Percentiles rank a stretch among this genome's conserved stretches.
Evolutionary conservation across 1,284 basidiomycete genomes (phyloP).

Genomic region (Heterobasidion annosum): DNA sequence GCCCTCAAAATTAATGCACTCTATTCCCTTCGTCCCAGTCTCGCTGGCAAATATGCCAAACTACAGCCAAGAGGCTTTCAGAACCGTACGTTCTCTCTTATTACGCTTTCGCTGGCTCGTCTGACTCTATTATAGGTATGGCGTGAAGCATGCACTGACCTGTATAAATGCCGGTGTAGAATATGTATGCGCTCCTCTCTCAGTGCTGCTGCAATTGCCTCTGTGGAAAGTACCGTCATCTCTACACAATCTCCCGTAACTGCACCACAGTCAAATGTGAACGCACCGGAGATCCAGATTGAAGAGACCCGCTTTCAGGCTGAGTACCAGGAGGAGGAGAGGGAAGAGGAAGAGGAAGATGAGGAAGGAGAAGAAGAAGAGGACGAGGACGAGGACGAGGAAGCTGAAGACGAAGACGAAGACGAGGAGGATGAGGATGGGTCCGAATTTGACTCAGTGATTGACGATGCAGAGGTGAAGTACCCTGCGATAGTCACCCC

Average conservation of each 20-base stretch:
- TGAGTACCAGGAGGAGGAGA: slow-evolving; percentile 9
- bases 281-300: slow-evolving; percentile 9
- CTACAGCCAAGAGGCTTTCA: slow-evolving; percentile 52
- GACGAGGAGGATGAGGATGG: slow-evolving; percentile 13
- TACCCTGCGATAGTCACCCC: slow-evolving; percentile 9
- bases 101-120: neutral
- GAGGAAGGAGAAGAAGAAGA: slow-evolving; percentile 15
- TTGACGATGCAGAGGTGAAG: slow-evolving; percentile 10
- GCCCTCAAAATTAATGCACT: slow-evolving; percentile 45
- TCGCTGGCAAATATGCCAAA: slow-evolving; percentile 48
- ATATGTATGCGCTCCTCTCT: slow-evolving; percentile 60
- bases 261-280: slow-evolving; percentile 13
- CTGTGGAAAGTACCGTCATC: slow-evolving; percentile 3
- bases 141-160: slow-evolving; percentile 60
- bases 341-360: slow-evolving; percentile 15
- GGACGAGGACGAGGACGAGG: slow-evolving; percentile 9
- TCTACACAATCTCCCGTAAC: slow-evolving; percentile 11
- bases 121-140: slow-evolving; percentile 37
- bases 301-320: slow-evolving; percentile 8
- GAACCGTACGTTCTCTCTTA: slow-evolving; percentile 31
- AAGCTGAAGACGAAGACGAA: slow-evolving; percentile 12
- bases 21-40: slow-evolving; percentile 62
- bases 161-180: slow-evolving; percentile 63
- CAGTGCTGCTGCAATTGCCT: slow-evolving; percentile 15
- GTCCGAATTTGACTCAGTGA: slow-evolving; percentile 15